Evolutionary conservation across 176 grass and related monocot species (phyloP), one percentile per base, ranked within the genome.

Genomic region (Oryza brachyantha): DNA sequence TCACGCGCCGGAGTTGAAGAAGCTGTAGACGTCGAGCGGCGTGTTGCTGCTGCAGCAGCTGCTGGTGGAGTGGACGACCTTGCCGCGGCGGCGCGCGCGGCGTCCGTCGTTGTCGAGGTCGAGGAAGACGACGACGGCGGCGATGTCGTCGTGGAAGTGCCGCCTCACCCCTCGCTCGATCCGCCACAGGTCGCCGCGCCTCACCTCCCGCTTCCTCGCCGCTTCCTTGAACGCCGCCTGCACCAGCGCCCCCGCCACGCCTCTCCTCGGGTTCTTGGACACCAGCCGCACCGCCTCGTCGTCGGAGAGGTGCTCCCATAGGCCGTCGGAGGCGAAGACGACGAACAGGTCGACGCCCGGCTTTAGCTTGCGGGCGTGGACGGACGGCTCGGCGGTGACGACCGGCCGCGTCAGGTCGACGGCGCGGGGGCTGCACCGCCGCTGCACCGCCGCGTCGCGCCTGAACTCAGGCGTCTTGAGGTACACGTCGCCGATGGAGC

Each of bases 71-170:
- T 35, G 39, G n/a, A 58, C 50, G 9, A 80, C 48, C 38, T 46
- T 64, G 13, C 19, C 4, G 5, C 57, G 70, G 13, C 41, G 58
- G 13, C 29, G 36, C 17, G 13, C 21, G 26, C 29, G 57, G 52
- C 41, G 55, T n/a, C n/a, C n/a, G n/a, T 29, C 21, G 50, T 19
- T 38, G 16, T 73, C 66, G 24, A 46, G 6, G 68, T 50, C 71
- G 10, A 82, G 57, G 69, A 50, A 82, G 57, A 82, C 70, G 19
- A 82, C 79, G n/a, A 82, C 24, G 13, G 28, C 79, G 61, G 79
- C 61, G 39, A 82, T 64, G 34, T 82, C 79, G 13, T 82, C 79
- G 24, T 82, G 79, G 60, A 82, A 82, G 58, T 82, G 79, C 10
- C 68, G 68, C 38, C 79, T 82, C 22, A 50, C 40, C 24, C 79